Evolutionary conservation across 805 yeast species (phyloP), one percentile per base, ranked within the genome.

Genomic region (Pichia thaimueangensis): DNA sequence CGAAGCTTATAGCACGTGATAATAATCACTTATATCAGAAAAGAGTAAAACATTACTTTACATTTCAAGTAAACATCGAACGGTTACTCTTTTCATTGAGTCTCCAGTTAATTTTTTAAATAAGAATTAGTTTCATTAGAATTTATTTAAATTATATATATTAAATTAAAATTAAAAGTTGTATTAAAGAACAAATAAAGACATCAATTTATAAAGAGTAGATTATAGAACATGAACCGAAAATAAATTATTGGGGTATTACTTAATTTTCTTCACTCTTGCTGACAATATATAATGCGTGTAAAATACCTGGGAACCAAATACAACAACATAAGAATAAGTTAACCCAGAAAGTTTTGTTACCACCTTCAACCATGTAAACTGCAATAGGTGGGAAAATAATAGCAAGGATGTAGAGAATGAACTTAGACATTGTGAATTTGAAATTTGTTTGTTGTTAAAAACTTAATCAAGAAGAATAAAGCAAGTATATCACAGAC

Each of bases 281-380:
- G 3, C 41, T 37, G 11, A 76, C 85, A 54, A 79, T 67, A 63
- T 78, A 82, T 52, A 82, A 63, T 42, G 88, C 91, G 58, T 82
- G 86, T 53, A 82, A 64, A 63, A 82, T 82, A 67, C 81, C 91
- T 55, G 89, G 91, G 79, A 82, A 79, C 79, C 80, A 78, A 52
- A 71, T 62, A 60, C 74, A 80, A 54, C 69, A 49, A 68, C 82
- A 76, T 53, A 79, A 71, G 45, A 79, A 59, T 48, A 80, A 57
- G 69, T 81, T 82, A 58, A 82, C 71, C 63, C 82, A 66, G 59
- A 82, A 75, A 38, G 72, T 82, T 39, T 71, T 68, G 40, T 42
- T 40, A 51, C 76, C 70, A 47, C 89, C 89, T 54, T 70, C 73
- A 49, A 70, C 74, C 69, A 80, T 62, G 63, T 76, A 82, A 47